Percentiles rank a stretch among this genome's conserved stretches.
Conservation (phyloP, 345 rosid species). For the Acer yangbiense region DNA sequence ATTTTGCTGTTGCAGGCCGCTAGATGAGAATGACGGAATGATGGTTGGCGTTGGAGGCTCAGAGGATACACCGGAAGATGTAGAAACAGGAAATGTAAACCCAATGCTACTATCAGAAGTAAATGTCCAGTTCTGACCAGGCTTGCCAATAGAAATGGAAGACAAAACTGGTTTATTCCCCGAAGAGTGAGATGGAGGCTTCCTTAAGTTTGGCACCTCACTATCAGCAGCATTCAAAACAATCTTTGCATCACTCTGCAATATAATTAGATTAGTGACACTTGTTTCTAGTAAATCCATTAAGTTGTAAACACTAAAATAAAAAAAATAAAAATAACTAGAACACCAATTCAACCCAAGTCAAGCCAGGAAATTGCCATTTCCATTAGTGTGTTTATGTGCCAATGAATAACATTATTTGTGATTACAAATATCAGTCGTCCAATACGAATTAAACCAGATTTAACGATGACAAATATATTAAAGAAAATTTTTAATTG, state of each 20-base stretch:
- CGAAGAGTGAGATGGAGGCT: constrained; percentile 46
- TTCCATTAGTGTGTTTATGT: background rate
- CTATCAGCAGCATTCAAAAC: constrained; percentile 30
- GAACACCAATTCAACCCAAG: background rate
- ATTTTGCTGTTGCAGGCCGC: constrained; percentile 29
- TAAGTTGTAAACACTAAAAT: background rate
- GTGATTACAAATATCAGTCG: background rate
- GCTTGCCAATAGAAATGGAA: constrained; percentile 56
- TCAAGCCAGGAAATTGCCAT: background rate
- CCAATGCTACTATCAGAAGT: constrained; percentile 54
- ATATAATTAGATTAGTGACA: constrained; percentile 22
- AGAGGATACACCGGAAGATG: constrained; percentile 47
- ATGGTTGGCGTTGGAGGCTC: constrained; percentile 92
- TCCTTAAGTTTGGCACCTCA: constrained; percentile 34
- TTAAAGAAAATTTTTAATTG: background rate
- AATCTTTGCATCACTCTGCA: constrained; percentile 45
- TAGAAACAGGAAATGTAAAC: constrained; percentile 73
- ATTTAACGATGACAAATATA: background rate
- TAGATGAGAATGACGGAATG: constrained; percentile 43
- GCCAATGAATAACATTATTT: constrained; percentile 4
- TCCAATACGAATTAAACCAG: background rate
- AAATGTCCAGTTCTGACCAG: constrained; percentile 47
- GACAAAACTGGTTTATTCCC: constrained; percentile 63
- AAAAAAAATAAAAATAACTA: background rate
- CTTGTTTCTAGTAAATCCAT: constrained; percentile 6